Evolutionary conservation across 208 protist genomes (phyloP).

Genomic region (Trypanosoma lewisi): DNA sequence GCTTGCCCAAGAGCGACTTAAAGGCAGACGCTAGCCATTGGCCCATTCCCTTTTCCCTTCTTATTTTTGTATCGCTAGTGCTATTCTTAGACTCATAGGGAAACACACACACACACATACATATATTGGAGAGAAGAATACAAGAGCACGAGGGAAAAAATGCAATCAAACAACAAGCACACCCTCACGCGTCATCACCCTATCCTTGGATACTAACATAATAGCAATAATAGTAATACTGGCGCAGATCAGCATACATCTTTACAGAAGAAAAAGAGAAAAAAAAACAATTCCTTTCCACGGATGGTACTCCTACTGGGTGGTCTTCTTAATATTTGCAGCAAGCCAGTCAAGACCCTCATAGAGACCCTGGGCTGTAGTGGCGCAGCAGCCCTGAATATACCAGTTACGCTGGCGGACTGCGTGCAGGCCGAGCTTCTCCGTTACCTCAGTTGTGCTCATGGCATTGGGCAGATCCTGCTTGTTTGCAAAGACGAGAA

Average conservation of each 20-base stretch:
- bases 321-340: constrained; percentile 81
- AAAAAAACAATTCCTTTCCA: neutral
- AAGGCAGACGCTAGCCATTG: constrained; percentile 57
- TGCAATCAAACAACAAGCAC: too few relatives aligned
- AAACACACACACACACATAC: neutral
- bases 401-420: constrained; percentile 93
- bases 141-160: neutral
- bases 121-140: neutral
- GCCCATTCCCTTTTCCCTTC: constrained; percentile 25
- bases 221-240: neutral
- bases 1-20: constrained; percentile 91
- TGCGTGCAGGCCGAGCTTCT: constrained; percentile 94
- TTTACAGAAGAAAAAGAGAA: too few relatives aligned
- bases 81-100: neutral
- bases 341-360: constrained; percentile 93
- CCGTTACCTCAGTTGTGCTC: constrained; percentile 94
- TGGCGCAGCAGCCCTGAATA: constrained; percentile 91
- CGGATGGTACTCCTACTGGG: constrained; percentile 40
- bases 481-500: constrained; percentile 99
- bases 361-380: constrained; percentile 91
- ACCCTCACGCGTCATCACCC: too few relatives aligned
- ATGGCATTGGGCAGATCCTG: constrained; percentile 98
- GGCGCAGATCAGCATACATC: too few relatives aligned
- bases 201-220: too few relatives aligned
- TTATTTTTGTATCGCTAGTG: constrained; percentile 1